Conservation (phyloP, 148 eudicot genomes). For the Limonium bicolor region DNA sequence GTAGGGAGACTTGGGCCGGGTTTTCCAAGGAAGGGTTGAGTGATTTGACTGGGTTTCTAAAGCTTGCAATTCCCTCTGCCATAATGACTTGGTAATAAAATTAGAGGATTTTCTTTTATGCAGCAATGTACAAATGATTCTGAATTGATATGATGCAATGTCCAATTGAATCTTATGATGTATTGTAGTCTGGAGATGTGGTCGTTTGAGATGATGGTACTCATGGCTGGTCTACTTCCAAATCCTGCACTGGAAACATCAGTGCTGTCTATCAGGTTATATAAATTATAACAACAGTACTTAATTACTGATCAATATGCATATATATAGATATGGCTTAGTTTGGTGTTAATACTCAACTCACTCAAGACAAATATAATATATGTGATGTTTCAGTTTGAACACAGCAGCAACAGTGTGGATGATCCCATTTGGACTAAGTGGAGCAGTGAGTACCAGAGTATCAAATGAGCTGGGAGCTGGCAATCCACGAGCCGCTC, state of each 20-base stretch:
- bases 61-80: constrained; percentile 10
- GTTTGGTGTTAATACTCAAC: neutral
- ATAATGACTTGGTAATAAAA: constrained; percentile 11
- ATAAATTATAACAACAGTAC: too few relatives aligned
- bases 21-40: constrained; percentile 4
- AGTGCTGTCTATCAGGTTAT: constrained; percentile 73
- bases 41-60: constrained; percentile 3
- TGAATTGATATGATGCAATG: too few relatives aligned
- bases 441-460: constrained; percentile 56
- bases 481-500: constrained; percentile 17
- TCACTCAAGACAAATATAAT: neutral
- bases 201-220: constrained; percentile 89
- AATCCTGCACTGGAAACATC: constrained; percentile 87
- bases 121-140: too few relatives aligned
- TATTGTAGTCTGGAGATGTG: constrained; percentile 55
- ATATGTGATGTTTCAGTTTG: constrained; percentile 60
- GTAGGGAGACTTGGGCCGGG: constrained; percentile 8
- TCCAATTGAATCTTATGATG: too few relatives aligned
- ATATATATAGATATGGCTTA: too few relatives aligned
- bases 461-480: constrained; percentile 32
- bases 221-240: constrained; percentile 78
- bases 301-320: too few relatives aligned
- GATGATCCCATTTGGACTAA: constrained; percentile 87
- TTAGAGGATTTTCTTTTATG: too few relatives aligned
- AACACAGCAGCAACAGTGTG: constrained; percentile 60